These are phyloP conservation scores for Ceratobasidium theobromae DNA, from an alignment of 1,284 basidiomycete species.

Conservation along the genomic window DNA sequence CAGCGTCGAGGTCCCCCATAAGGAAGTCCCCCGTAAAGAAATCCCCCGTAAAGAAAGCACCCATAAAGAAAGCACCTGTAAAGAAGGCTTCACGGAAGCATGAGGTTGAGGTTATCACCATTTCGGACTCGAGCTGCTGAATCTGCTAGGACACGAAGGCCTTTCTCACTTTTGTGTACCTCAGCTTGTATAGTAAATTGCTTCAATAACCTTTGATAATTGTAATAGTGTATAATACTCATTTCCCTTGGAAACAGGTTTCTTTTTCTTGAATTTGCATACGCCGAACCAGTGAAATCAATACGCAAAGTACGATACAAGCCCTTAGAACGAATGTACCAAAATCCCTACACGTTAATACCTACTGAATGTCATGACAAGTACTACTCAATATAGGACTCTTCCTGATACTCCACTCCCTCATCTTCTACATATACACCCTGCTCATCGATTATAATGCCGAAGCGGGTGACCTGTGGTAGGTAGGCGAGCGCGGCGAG, in stretches of 20 bases:
- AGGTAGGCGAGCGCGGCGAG: slow-evolving; percentile 86
- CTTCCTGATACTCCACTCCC: slow-evolving; percentile 21
- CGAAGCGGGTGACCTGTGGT: slow-evolving; percentile 86
- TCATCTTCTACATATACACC: slow-evolving; percentile 16
- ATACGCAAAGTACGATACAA: neutral
- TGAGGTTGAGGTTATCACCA: neutral
- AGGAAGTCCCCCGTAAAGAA: too few relatives aligned
- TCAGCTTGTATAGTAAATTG: neutral
- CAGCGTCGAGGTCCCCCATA: too few relatives aligned
- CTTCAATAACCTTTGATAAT: too few relatives aligned
- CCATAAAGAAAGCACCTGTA: neutral
- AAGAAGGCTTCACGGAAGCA: neutral
- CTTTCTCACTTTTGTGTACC: neutral
- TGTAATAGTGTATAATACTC: neutral
- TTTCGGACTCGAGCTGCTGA: neutral
- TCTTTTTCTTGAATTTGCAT: too few relatives aligned
- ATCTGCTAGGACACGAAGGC: neutral
- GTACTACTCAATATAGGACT: neutral
- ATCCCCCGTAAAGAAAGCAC: too few relatives aligned
- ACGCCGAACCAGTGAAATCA: neutral
- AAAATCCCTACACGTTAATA: too few relatives aligned
- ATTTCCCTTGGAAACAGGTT: neutral
- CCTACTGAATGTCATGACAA: too few relatives aligned
- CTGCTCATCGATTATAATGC: slow-evolving; percentile 49
- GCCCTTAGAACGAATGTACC: too few relatives aligned